Conservation (phyloP, 2,329 filamentous ascomycete species). For the Colletotrichum truncatum region DNA sequence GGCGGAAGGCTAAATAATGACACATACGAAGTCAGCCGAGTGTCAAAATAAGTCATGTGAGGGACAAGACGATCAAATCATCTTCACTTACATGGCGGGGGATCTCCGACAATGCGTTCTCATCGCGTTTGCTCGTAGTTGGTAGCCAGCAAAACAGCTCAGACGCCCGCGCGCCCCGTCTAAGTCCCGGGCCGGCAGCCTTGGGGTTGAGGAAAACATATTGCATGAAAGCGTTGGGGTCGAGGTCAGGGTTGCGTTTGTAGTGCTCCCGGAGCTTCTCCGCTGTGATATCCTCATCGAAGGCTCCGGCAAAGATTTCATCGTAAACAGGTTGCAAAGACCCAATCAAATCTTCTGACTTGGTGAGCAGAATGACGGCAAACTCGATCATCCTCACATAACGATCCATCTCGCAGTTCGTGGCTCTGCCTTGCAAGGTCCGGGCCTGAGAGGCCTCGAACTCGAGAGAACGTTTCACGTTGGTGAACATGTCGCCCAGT, state of each 20-base stretch:
- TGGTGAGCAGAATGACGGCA: neutral
- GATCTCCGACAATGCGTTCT: neutral
- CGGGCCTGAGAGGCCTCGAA: neutral
- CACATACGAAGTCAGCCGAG: neutral
- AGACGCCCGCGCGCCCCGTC: neutral
- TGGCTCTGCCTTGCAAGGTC: neutral
- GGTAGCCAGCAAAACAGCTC: neutral
- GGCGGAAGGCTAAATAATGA: neutral
- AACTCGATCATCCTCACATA: neutral
- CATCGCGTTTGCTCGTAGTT: neutral
- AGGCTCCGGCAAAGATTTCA: neutral
- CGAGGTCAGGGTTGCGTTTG: neutral
- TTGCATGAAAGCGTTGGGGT: neutral
- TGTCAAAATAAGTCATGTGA: neutral
- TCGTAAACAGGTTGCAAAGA: neutral
- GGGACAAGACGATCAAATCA: neutral
- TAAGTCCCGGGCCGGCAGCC: neutral
- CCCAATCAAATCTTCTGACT: neutral
- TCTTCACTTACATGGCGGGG: neutral
- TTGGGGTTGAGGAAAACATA: slow-evolving; percentile 7
- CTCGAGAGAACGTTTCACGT: neutral
- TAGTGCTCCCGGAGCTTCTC: neutral
- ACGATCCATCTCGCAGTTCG: neutral
- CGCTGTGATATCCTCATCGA: neutral
- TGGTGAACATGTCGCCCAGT: neutral